Conservation (phyloP, 257 asterid genomes). For the Striga asiatica region DNA sequence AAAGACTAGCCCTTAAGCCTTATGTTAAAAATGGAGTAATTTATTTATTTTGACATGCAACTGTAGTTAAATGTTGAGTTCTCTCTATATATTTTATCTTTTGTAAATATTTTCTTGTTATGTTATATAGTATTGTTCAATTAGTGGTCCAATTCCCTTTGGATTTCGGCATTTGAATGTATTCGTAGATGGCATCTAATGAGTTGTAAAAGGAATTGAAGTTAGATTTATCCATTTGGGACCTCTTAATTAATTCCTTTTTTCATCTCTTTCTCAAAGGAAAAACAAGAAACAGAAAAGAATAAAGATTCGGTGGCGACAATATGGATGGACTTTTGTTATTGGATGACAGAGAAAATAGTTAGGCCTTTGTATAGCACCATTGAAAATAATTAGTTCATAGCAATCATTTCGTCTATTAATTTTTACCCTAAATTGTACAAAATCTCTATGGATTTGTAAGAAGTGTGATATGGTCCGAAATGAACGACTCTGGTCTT, state of each 20-base stretch:
- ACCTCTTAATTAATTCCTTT: conserved; percentile 30
- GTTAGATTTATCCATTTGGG: conserved; percentile 59
- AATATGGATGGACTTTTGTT: conserved; percentile 27
- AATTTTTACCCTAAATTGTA: too few species aligned
- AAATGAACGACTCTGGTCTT: too few species aligned
- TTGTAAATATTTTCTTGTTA: not conserved
- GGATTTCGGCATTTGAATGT: conserved; percentile 21
- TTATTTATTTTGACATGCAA: too few species aligned
- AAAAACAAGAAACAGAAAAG: too few species aligned
- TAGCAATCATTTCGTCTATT: too few species aligned
- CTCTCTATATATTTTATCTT: not conserved
- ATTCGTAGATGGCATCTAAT: conserved; percentile 47
- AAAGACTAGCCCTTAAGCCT: too few species aligned
- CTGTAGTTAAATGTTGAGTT: not conserved
- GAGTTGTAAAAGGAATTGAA: conserved; percentile 40
- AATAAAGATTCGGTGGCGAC: conserved; percentile 32
- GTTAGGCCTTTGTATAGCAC: too few species aligned
- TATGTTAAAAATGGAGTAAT: too few species aligned
- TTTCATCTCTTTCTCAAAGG: not conserved
- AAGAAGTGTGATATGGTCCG: too few species aligned
- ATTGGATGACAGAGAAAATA: not conserved
- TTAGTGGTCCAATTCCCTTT: conserved; percentile 28
- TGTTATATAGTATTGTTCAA: not conserved
- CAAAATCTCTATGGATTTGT: too few species aligned
- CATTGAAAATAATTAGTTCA: too few species aligned